Evolutionary conservation across 1,284 basidiomycete species (phyloP).

Genomic region (Ceratobasidium sp.): DNA sequence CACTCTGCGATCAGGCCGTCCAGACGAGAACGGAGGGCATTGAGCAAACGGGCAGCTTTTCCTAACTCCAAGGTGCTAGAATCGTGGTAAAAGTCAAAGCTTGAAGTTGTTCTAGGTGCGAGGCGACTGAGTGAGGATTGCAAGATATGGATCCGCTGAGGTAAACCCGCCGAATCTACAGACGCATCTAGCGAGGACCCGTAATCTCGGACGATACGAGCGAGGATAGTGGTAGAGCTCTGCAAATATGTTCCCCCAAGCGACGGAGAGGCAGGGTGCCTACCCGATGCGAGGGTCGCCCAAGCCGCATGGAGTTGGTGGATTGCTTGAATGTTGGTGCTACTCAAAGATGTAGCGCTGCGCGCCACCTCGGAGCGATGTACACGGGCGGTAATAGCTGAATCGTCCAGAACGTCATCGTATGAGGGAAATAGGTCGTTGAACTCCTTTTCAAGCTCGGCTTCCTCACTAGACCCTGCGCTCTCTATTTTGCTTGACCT

Average conservation of each 20-base stretch:
- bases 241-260: neutral
- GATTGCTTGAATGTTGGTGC: constrained; percentile 17
- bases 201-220: constrained; percentile 51
- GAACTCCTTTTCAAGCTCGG: constrained; percentile 84
- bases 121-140: constrained; percentile 52
- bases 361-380: constrained; percentile 51
- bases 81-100: constrained; percentile 83
- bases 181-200: constrained; percentile 11
- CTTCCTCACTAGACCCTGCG: constrained; percentile 76
- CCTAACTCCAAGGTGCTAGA: constrained; percentile 77
- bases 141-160: constrained; percentile 10
- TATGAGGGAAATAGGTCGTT: constrained; percentile 86
- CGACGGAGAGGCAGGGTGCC: neutral
- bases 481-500: constrained; percentile 74
- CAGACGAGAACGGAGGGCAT: constrained; percentile 69
- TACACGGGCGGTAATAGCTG: neutral
- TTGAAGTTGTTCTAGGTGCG: constrained; percentile 43
- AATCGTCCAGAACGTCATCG: constrained; percentile 68
- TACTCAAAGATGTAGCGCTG: constrained; percentile 45
- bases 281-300: constrained; percentile 48
- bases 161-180: constrained; percentile 40
- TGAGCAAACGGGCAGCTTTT: constrained; percentile 70
- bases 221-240: constrained; percentile 58
- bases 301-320: constrained; percentile 19
- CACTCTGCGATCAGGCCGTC: constrained; percentile 78